Evolutionary conservation across 805 yeast species (phyloP).

Genomic region (Ogataea henricii): DNA sequence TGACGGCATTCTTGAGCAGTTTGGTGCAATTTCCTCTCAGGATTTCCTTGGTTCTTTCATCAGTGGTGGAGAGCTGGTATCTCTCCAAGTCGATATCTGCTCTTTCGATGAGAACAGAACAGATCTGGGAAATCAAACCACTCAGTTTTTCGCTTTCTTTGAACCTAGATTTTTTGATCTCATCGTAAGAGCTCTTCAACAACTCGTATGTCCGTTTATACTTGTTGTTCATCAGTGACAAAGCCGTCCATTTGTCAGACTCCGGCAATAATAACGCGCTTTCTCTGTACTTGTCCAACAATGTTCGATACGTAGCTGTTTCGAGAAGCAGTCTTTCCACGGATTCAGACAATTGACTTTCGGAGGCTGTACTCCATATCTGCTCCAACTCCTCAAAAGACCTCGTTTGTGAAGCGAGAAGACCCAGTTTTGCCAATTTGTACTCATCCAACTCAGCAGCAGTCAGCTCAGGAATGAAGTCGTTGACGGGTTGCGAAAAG

Average conservation of each 20-base stretch:
- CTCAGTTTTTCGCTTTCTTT: conserved; percentile 27
- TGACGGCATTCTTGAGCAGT: conserved; percentile 48
- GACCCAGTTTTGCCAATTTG: conserved; percentile 33
- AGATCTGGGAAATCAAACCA: conserved; percentile 35
- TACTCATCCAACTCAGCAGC: conserved; percentile 36
- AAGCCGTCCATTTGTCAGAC: conserved; percentile 40
- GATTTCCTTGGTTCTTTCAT: conserved; percentile 34
- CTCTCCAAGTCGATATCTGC: conserved; percentile 56
- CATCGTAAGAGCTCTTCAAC: conserved; percentile 27
- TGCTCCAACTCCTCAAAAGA: conserved; percentile 31
- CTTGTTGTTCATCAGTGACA: conserved; percentile 39
- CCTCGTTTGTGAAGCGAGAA: conserved; percentile 32
- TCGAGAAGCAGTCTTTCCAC: conserved; percentile 44
- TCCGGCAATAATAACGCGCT: conserved; percentile 14
- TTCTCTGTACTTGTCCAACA: conserved; percentile 39
- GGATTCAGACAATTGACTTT: conserved; percentile 27
- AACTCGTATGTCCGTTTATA: conserved; percentile 43
- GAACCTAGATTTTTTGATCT: conserved; percentile 15
- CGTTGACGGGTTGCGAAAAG: conserved; percentile 23
- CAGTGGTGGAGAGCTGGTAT: conserved; percentile 36
- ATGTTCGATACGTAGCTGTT: conserved; percentile 45
- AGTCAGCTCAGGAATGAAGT: conserved; percentile 34
- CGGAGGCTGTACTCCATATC: conserved; percentile 37
- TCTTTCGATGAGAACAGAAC: conserved; percentile 49
- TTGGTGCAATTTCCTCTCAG: conserved; percentile 43